Percentiles rank a stretch among this genome's conserved stretches.
Evolutionary conservation across 805 yeast genomes (phyloP).

Genomic region (Priceomyces carsonii): DNA sequence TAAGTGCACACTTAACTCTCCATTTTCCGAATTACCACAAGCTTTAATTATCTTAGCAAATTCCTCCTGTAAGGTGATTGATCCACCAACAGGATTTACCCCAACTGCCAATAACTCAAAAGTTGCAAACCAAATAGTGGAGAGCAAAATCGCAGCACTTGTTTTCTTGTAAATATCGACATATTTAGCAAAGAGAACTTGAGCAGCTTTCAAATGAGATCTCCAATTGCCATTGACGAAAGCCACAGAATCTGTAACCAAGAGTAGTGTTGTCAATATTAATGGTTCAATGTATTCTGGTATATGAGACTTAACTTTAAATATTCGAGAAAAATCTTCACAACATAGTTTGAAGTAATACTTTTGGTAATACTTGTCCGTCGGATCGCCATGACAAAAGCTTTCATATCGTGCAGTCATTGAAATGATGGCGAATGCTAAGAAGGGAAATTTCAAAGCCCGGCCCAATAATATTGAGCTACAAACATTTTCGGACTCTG

Average conservation of each 20-base stretch:
- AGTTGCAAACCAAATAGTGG: conserved; percentile 53
- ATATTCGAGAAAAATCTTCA: conserved; percentile 12
- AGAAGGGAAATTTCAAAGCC: conserved; percentile 14
- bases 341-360: conserved; percentile 13
- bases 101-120: conserved; percentile 54
- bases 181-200: conserved; percentile 51
- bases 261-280: conserved; percentile 56
- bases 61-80: conserved; percentile 42
- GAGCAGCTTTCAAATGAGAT: conserved; percentile 58
- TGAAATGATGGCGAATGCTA: conserved; percentile 15
- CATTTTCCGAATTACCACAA: conserved; percentile 23
- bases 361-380: conserved; percentile 11
- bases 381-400: conserved; percentile 8
- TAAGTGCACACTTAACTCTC: conserved; percentile 20
- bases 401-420: conserved; percentile 18
- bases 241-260: conserved; percentile 56
- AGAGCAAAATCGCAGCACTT: conserved; percentile 45
- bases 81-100: conserved; percentile 51
- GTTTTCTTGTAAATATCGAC: conserved; percentile 26
- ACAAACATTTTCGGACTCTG: conserved; percentile 15
- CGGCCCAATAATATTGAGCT: conserved; percentile 13
- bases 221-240: conserved; percentile 53
- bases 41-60: conserved; percentile 19
- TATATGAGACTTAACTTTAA: conserved; percentile 13
- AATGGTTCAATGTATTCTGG: conserved; percentile 57